phyloP scores from a whole-genome alignment of 805 yeast genomes.

The Hemisphaericaspora nanyangensis region DNA sequence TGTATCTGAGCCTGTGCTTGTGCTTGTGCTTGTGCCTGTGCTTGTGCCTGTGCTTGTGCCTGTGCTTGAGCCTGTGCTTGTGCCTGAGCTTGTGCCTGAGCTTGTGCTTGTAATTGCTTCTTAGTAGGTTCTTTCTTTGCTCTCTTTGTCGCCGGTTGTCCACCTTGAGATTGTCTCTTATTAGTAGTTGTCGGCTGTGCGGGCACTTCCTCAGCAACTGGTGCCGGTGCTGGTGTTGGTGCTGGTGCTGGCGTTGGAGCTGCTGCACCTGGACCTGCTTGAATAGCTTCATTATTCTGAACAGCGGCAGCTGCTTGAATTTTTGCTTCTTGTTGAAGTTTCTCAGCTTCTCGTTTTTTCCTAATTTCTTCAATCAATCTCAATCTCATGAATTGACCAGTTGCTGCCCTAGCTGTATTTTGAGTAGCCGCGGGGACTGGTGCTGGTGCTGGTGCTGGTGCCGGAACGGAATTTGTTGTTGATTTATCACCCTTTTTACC shows the following conservation, averaged over 20 bases:
- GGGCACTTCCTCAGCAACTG: slow-evolving; percentile 3
- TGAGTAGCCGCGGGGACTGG: slow-evolving; percentile 5
- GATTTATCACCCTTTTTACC: slow-evolving; percentile 16
- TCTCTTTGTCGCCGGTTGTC: slow-evolving; percentile 11
- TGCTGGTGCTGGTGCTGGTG: slow-evolving; percentile 13
- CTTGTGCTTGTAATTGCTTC: slow-evolving; percentile 16
- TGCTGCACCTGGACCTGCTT: background rate
- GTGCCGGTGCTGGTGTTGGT: background rate
- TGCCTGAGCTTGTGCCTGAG: slow-evolving; percentile 12
- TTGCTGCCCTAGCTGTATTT: slow-evolving; percentile 19
- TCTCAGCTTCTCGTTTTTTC: slow-evolving; percentile 51
- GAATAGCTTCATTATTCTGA: slow-evolving; percentile 3
- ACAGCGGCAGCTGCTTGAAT: slow-evolving; percentile 26
- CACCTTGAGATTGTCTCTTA: slow-evolving; percentile 11
- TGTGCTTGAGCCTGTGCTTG: slow-evolving; percentile 12
- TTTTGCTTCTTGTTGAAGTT: slow-evolving; percentile 38
- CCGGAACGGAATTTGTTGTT: slow-evolving; percentile 12
- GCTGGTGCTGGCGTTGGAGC: background rate
- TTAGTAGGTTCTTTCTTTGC: slow-evolving; percentile 10
- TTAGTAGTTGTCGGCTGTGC: slow-evolving; percentile 8
- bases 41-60: slow-evolving; percentile 8
- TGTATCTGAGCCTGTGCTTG: background rate
- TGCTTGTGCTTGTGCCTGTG: slow-evolving; percentile 1
- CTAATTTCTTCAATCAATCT: slow-evolving; percentile 86
- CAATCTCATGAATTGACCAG: slow-evolving; percentile 76